phyloP scores from a whole-genome alignment of 306 rosid species.

The Cucumis sativus region DNA sequence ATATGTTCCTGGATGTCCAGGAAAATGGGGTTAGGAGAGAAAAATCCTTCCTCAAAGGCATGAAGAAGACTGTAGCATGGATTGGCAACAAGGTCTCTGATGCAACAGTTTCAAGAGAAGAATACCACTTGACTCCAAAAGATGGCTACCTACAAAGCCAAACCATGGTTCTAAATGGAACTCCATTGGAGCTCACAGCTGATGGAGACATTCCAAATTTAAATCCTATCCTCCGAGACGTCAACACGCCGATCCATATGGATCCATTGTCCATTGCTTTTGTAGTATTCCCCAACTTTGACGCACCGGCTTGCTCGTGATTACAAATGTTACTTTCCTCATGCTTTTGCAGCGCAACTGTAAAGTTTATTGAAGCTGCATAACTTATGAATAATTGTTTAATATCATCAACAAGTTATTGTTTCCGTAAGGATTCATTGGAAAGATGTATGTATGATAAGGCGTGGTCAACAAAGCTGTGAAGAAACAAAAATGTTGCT shows the following conservation, averaged over 20 bases:
- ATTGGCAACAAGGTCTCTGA: constrained; percentile 59
- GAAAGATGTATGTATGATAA: background rate
- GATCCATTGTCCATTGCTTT: constrained; percentile 32
- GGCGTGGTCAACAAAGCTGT: background rate
- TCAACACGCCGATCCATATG: constrained; percentile 31
- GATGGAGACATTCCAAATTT: constrained; percentile 59
- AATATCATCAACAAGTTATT: background rate
- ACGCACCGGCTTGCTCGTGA: constrained; percentile 35
- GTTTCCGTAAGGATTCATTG: background rate
- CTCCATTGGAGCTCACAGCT: constrained; percentile 41
- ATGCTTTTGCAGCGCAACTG: background rate
- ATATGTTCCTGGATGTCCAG: background rate
- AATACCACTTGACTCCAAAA: constrained; percentile 64
- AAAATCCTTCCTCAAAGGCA: constrained; percentile 21
- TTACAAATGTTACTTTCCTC: background rate
- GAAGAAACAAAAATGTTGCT: background rate
- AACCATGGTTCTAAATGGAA: constrained; percentile 60
- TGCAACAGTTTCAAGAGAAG: constrained; percentile 48
- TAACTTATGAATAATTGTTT: background rate
- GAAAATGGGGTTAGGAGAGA: constrained; percentile 15
- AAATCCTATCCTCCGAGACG: constrained; percentile 27
- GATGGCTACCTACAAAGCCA: constrained; percentile 39
- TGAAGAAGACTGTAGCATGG: constrained; percentile 70
- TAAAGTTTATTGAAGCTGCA: background rate
- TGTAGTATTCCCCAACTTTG: constrained; percentile 36